phyloP scores from a whole-genome alignment of 345 rosid genomes.

The Brassica cretica region DNA sequence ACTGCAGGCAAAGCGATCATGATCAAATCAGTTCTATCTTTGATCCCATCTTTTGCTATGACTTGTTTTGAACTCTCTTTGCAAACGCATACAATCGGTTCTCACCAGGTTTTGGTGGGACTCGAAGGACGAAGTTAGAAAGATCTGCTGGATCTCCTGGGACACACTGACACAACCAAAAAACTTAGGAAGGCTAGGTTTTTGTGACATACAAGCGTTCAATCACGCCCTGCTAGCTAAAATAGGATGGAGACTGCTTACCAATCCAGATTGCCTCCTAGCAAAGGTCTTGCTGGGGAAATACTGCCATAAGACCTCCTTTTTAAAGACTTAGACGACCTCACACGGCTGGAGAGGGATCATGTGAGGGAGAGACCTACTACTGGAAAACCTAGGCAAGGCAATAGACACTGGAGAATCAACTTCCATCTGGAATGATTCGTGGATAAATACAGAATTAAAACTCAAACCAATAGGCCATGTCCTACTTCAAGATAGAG shows the following conservation, averaged over 20 bases:
- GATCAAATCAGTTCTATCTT: background rate
- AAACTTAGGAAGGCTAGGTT: background rate
- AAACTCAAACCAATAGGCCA: too few relatives aligned
- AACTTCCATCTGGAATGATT: background rate
- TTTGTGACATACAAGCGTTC: background rate
- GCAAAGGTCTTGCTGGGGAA: background rate
- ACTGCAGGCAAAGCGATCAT: background rate
- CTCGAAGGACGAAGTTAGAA: background rate
- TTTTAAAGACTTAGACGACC: background rate
- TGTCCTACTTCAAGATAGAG: too few relatives aligned
- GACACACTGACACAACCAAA: background rate
- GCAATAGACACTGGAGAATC: background rate
- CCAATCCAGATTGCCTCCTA: background rate
- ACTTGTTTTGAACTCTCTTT: background rate
- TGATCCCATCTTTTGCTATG: background rate
- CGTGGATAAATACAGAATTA: background rate
- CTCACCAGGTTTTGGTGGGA: background rate
- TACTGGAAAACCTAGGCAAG: background rate
- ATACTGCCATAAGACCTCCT: background rate
- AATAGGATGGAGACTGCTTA: background rate
- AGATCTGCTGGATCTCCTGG: background rate
- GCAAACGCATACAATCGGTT: background rate
- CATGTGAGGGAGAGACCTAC: background rate
- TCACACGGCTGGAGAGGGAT: background rate
- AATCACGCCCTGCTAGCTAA: background rate